These are phyloP conservation scores for Discostella stelligeroides DNA, from an alignment of 108 stramenopile species.

Conservation along the genomic window DNA sequence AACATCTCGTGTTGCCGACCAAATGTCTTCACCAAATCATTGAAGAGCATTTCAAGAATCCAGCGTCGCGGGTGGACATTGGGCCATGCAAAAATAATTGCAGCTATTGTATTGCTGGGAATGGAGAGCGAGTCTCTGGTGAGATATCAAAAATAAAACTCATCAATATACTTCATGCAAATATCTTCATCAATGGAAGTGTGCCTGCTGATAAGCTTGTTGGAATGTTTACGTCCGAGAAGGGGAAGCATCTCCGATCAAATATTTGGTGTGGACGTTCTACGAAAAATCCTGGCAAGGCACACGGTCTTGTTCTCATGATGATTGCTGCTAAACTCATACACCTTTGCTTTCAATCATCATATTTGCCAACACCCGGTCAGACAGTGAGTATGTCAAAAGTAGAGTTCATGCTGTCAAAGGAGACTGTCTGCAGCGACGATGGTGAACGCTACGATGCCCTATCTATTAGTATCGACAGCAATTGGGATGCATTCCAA, in stretches of 20 bases:
- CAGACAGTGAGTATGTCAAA: not conserved
- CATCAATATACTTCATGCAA: not conserved
- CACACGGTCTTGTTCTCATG: too few relatives aligned
- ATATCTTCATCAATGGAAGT: not conserved
- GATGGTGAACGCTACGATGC: not conserved
- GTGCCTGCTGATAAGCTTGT: not conserved
- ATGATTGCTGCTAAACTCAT: too few relatives aligned
- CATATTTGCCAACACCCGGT: too few relatives aligned
- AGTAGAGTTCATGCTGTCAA: not conserved
- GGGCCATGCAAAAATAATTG: not conserved
- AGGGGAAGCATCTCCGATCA: not conserved
- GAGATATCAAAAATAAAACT: not conserved
- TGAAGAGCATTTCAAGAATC: conserved; percentile 17
- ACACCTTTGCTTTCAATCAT: too few relatives aligned
- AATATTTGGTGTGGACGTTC: not conserved
- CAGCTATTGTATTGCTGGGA: not conserved
- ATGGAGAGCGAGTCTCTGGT: not conserved
- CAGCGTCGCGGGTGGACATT: not conserved
- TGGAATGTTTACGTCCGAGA: not conserved
- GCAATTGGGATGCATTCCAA: not conserved
- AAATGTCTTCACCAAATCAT: conserved; percentile 15
- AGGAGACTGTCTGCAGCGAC: not conserved
- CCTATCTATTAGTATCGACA: not conserved
- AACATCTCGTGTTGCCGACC: not conserved
- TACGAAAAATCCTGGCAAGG: too few relatives aligned